Percentiles rank a stretch among this genome's conserved stretches.
Evolutionary conservation across 805 yeast species (phyloP).

Genomic region (Ogataea angusta): DNA sequence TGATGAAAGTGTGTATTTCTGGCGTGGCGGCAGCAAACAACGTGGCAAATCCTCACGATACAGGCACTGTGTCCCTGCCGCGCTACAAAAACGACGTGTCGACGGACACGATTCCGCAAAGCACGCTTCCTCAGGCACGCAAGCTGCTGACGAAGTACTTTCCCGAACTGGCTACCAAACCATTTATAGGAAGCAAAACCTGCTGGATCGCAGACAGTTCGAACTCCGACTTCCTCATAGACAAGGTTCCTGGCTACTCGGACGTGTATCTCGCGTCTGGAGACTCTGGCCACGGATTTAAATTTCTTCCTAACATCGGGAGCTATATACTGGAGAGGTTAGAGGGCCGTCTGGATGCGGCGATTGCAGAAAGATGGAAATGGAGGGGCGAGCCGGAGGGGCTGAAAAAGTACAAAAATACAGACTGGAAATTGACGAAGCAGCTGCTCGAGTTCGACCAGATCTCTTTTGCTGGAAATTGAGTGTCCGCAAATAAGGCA

Average conservation of each 20-base stretch:
- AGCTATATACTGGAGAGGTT: constrained; percentile 35
- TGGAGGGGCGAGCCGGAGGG: constrained; percentile 28
- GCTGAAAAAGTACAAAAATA: constrained; percentile 2
- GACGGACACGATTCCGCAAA: constrained; percentile 36
- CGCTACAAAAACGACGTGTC: constrained; percentile 34
- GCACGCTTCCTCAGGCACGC: constrained; percentile 30
- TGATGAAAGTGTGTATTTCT: constrained; percentile 39
- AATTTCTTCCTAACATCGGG: constrained; percentile 45
- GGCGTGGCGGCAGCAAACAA: constrained; percentile 32
- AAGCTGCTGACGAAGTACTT: constrained; percentile 31
- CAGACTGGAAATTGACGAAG: constrained; percentile 18
- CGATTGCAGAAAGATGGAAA: constrained; percentile 29
- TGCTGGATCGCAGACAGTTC: constrained; percentile 43
- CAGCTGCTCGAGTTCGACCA: constrained; percentile 8
- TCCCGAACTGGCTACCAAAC: constrained; percentile 38
- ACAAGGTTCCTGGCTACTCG: constrained; percentile 32
- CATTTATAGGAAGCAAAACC: constrained; percentile 32
- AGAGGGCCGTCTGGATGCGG: constrained; percentile 28
- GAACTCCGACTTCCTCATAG: constrained; percentile 40
- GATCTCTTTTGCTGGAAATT: background rate
- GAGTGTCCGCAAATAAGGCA: background rate
- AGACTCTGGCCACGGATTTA: constrained; percentile 48
- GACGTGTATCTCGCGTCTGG: constrained; percentile 43
- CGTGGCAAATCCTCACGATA: constrained; percentile 19
- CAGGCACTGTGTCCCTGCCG: constrained; percentile 33